Percentiles rank a stretch among this genome's conserved stretches.
phyloP scores from a whole-genome alignment of 1,284 basidiomycete genomes.

The Ceratobasidium sp. region DNA sequence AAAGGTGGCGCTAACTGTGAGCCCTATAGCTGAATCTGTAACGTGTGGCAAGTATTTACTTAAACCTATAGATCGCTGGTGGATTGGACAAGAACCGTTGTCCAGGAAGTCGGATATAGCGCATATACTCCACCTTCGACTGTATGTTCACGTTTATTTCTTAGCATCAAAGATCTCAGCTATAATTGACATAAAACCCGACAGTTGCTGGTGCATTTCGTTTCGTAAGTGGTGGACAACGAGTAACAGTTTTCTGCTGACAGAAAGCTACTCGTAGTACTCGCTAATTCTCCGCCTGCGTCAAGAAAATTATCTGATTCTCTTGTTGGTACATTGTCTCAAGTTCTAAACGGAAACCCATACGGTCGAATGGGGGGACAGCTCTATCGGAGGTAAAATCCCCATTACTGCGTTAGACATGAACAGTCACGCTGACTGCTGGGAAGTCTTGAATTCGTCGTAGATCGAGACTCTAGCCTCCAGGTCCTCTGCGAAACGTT shows the following conservation, averaged over 20 bases:
- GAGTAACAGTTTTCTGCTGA: background rate
- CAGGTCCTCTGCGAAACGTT: constrained; percentile 10
- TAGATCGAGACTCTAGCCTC: background rate
- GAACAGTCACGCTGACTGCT: background rate
- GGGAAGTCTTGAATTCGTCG: background rate
- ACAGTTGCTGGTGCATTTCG: constrained; percentile 31
- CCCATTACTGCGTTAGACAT: too few species aligned
- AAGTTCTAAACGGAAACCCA: background rate
- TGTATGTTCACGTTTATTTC: background rate
- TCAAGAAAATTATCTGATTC: background rate
- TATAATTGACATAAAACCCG: too few species aligned
- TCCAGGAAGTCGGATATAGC: background rate
- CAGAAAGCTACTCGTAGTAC: background rate
- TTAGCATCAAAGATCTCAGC: background rate
- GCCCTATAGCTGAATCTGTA: background rate
- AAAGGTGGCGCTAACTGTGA: background rate
- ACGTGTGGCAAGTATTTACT: background rate
- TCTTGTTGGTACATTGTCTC: too few species aligned
- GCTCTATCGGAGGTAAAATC: background rate
- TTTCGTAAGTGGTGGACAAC: background rate
- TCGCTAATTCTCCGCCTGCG: background rate
- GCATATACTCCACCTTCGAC: background rate
- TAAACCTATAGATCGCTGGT: background rate
- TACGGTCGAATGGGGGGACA: background rate
- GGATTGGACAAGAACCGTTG: background rate